Conservation (phyloP, 768 basidiomycete species). For the Leucosporidium creatinivorum region DNA sequence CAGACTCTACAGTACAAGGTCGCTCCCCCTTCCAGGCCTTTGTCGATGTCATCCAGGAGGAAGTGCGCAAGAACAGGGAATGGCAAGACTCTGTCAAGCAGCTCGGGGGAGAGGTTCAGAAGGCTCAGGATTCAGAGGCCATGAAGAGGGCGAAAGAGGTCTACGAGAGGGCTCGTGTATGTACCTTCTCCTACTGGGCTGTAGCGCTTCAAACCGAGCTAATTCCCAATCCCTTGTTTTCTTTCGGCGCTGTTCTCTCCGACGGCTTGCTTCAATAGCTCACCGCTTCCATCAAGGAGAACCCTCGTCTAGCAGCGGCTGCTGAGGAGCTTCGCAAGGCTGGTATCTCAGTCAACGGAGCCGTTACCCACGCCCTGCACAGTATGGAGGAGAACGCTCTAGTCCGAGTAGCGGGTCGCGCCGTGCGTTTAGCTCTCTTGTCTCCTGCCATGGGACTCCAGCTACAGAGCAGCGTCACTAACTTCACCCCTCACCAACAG, state of each 20-base stretch:
- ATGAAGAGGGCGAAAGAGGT: constrained; percentile 85
- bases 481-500: constrained; percentile 45
- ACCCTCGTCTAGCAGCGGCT: constrained; percentile 80
- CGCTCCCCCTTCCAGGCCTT: constrained; percentile 88
- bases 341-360: constrained; percentile 87
- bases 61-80: constrained; percentile 86
- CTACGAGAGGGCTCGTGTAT: constrained; percentile 87
- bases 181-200: constrained; percentile 36
- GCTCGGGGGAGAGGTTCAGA: constrained; percentile 93
- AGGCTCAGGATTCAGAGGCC: constrained; percentile 91
- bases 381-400: constrained; percentile 91
- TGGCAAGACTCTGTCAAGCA: constrained; percentile 95
- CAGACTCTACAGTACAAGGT: constrained; percentile 32
- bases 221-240: background rate
- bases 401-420: constrained; percentile 63
- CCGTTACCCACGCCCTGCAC: constrained; percentile 82
- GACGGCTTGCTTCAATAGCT: constrained; percentile 49
- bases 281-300: constrained; percentile 89
- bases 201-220: no score
- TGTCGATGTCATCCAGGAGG: constrained; percentile 85
- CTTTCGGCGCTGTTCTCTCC: background rate
- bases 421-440: background rate
- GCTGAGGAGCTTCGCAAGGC: constrained; percentile 84
- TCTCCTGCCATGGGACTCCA: no score
- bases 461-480: background rate